Evolutionary conservation across 1,139 yeast species (phyloP).

Genomic region (Candida tropicalis): DNA sequence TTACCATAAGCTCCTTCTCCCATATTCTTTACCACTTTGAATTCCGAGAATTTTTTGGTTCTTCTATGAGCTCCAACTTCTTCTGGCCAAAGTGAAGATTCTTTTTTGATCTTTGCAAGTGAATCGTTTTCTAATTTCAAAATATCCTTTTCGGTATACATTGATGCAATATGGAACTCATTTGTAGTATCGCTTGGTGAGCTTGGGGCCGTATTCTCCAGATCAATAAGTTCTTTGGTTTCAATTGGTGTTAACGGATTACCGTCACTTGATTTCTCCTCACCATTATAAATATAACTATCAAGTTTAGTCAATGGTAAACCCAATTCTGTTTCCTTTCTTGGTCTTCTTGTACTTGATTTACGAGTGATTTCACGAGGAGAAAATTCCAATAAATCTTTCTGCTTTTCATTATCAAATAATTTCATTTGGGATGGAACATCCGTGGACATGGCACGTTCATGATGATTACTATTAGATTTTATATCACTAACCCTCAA

Average conservation of each 20-base stretch:
- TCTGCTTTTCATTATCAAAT: constrained; percentile 38
- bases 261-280: not conserved
- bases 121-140: constrained; percentile 46
- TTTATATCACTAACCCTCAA: constrained; percentile 5
- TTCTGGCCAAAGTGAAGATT: constrained; percentile 54
- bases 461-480: constrained; percentile 16
- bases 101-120: constrained; percentile 34
- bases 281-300: constrained; percentile 8
- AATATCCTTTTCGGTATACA: constrained; percentile 43
- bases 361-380: constrained; percentile 38
- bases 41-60: constrained; percentile 71
- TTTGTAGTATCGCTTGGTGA: constrained; percentile 5
- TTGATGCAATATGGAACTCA: constrained; percentile 9
- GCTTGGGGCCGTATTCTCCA: constrained; percentile 7
- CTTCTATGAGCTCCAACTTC: constrained; percentile 62
- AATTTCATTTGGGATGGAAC: constrained; percentile 63
- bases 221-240: constrained; percentile 7
- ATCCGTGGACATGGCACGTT: constrained; percentile 6
- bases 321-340: constrained; percentile 28
- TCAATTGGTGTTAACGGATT: constrained; percentile 1
- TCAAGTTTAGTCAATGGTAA: constrained; percentile 19
- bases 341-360: constrained; percentile 40
- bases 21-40: constrained; percentile 69
- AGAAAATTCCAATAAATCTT: constrained; percentile 36
- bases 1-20: constrained; percentile 98